Evolutionary conservation across 1,139 yeast genomes (phyloP).

Genomic region (Magnusiomyces suaveolens): DNA sequence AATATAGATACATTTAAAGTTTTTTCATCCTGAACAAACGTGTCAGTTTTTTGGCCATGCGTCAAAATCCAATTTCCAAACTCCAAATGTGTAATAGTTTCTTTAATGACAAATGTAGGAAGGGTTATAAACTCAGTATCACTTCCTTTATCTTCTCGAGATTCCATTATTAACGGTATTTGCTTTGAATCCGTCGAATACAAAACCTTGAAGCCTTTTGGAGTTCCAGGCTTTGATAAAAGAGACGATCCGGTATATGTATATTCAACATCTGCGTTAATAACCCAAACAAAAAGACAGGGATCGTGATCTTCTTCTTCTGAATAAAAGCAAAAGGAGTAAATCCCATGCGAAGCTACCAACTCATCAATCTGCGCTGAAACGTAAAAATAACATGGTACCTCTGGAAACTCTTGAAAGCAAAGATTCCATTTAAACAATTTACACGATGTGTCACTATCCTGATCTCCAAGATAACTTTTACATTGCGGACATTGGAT

Average conservation of each 20-base stretch:
- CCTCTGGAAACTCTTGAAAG: conserved; percentile 19
- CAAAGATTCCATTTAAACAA: conserved; percentile 54
- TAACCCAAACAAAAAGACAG: conserved; percentile 42
- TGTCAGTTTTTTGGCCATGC: background rate
- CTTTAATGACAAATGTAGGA: background rate
- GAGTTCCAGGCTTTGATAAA: conserved; percentile 19
- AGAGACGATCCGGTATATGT: conserved; percentile 17
- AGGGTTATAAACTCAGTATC: background rate
- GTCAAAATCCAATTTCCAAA: background rate
- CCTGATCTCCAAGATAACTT: conserved; percentile 32
- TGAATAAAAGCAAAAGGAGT: conserved; percentile 24
- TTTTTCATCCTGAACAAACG: background rate
- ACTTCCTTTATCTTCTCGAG: background rate
- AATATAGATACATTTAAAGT: conserved; percentile 12
- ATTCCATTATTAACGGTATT: conserved; percentile 22
- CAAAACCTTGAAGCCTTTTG: conserved; percentile 38
- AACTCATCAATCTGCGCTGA: conserved; percentile 24
- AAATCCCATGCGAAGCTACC: conserved; percentile 31
- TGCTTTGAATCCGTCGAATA: conserved; percentile 25
- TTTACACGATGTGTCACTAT: conserved; percentile 30
- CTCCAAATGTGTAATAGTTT: background rate
- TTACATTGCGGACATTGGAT: conserved; percentile 28
- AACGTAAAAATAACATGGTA: conserved; percentile 20
- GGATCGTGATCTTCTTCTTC: conserved; percentile 15
- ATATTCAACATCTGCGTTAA: conserved; percentile 41